Evolutionary conservation across 495 filamentous ascomycete genomes (phyloP).

Genomic region (Xylaria nigripes): DNA sequence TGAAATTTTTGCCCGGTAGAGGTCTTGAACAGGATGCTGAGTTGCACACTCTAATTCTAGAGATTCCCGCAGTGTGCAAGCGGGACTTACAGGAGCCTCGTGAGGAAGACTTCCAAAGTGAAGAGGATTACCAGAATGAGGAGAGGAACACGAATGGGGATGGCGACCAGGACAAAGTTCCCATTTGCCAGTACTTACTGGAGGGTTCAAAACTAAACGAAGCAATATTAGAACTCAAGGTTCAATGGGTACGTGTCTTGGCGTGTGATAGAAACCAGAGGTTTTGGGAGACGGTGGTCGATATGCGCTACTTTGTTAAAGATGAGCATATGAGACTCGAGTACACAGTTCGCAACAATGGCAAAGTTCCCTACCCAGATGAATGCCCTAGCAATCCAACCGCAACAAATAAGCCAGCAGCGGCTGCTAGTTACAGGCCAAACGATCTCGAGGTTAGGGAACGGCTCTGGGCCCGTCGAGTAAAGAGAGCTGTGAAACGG

Average conservation of each 20-base stretch:
- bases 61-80: slow-evolving; percentile 10
- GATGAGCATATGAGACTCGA: slow-evolving; percentile 9
- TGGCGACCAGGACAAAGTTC: slow-evolving; percentile 5
- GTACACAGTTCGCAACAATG: not conserved
- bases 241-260: slow-evolving; percentile 22
- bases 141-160: too few relatives aligned
- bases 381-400: not conserved
- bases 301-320: slow-evolving; percentile 10
- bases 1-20: slow-evolving; percentile 13
- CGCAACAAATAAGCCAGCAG: not conserved
- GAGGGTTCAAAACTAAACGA: slow-evolving; percentile 1
- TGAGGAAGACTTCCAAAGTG: too few relatives aligned
- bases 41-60: slow-evolving; percentile 30
- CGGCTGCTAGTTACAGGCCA: not conserved
- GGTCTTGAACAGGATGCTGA: slow-evolving; percentile 17
- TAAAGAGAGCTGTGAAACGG: not conserved
- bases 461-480: not conserved
- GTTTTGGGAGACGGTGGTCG: slow-evolving; percentile 12
- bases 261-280: slow-evolving; percentile 12
- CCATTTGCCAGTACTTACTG: slow-evolving; percentile 18
- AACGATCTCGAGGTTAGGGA: slow-evolving; percentile 4
- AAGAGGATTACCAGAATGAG: too few relatives aligned
- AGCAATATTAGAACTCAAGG: slow-evolving; percentile 12
- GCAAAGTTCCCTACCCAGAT: not conserved
- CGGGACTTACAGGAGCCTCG: not conserved